These are phyloP conservation scores for Citrus hindsii DNA, from an alignment of 345 rosid species.

Conservation along the genomic window DNA sequence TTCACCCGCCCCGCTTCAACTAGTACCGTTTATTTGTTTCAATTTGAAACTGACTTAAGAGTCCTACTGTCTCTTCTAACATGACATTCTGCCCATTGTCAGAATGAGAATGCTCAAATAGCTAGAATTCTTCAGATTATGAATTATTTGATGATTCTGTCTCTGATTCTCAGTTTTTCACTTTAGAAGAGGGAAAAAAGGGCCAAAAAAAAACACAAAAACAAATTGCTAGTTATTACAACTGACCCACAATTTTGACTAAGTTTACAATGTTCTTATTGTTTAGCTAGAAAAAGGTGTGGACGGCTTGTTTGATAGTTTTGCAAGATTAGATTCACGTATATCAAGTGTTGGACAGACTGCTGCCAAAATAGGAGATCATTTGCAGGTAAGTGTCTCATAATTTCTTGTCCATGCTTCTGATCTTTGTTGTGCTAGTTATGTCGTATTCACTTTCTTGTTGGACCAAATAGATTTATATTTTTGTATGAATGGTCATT, in stretches of 20 bases:
- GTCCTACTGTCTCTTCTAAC: background rate
- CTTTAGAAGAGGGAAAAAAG: no score
- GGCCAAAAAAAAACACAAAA: no score
- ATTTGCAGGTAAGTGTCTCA: slow-evolving; percentile 68
- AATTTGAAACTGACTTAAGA: background rate
- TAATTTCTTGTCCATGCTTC: background rate
- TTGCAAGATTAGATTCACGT: slow-evolving; percentile 88
- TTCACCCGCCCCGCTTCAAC: background rate
- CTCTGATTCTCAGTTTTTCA: background rate
- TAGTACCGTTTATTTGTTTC: background rate
- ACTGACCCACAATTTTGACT: background rate
- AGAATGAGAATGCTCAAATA: background rate
- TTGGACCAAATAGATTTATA: background rate
- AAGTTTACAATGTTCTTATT: slow-evolving; percentile 7
- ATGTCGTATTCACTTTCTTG: background rate
- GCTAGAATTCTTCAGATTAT: background rate
- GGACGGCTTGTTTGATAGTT: slow-evolving; percentile 87
- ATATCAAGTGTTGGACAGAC: slow-evolving; percentile 99
- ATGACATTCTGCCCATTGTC: background rate
- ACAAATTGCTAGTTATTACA: no score
- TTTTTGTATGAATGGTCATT: slow-evolving; percentile 14
- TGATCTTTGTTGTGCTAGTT: background rate
- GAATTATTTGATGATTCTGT: slow-evolving; percentile 6
- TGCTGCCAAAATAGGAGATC: slow-evolving; percentile 99
- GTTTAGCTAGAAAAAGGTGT: slow-evolving; percentile 89